phyloP scores from a whole-genome alignment of 192 early-diverging fungal species.

The Chytriomyces sp. region DNA sequence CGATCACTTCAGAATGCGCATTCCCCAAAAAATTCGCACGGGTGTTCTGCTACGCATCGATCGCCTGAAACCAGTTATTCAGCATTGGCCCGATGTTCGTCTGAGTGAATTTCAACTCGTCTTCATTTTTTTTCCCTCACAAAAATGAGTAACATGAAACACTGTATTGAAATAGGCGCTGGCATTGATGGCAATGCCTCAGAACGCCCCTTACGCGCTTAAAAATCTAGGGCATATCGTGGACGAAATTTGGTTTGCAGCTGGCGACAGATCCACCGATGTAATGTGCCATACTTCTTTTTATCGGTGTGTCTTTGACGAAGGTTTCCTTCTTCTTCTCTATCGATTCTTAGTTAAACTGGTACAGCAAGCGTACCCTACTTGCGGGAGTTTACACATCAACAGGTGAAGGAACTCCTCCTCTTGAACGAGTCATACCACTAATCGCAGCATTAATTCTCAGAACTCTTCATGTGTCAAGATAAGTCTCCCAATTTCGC shows the following conservation, averaged over 20 bases:
- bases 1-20: conserved; percentile 37
- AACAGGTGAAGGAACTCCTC: conserved; percentile 47
- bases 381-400: conserved; percentile 85
- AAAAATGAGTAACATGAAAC: neutral
- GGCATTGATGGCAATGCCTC: conserved; percentile 79
- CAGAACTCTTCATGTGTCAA: conserved; percentile 92
- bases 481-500: conserved; percentile 76
- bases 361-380: conserved; percentile 82
- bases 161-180: conserved; percentile 53
- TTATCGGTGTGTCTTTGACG: neutral
- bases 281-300: conserved; percentile 51
- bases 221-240: conserved; percentile 71
- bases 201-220: conserved; percentile 72
- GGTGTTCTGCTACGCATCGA: conserved; percentile 69
- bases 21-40: conserved; percentile 59
- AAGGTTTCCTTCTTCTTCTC: no score
- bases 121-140: neutral
- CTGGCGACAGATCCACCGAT: conserved; percentile 82
- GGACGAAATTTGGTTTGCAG: conserved; percentile 86
- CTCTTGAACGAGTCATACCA: neutral
- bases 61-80: conserved; percentile 72
- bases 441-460: neutral
- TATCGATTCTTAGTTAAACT: conserved; percentile 71
- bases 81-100: conserved; percentile 77
- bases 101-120: neutral